These are phyloP conservation scores for Salvia rosmarinus DNA, from an alignment of 257 asterid species.

Conservation along the genomic window DNA sequence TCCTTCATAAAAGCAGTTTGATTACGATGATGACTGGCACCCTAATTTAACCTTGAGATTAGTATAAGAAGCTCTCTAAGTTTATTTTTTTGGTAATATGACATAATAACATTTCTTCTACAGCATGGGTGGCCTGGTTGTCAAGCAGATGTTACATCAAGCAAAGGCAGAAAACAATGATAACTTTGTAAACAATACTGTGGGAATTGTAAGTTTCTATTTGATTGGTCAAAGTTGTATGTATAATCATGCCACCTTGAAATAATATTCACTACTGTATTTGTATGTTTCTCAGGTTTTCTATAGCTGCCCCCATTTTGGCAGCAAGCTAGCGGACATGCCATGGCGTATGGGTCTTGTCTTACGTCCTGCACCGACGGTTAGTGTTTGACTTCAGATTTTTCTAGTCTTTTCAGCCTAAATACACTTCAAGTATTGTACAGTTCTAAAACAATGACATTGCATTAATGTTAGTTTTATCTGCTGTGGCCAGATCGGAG, in stretches of 20 bases:
- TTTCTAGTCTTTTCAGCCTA: constrained; percentile 16
- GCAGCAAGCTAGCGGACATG: constrained; percentile 99
- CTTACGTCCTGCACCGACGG: constrained; percentile 98
- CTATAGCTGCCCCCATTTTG: constrained; percentile 98
- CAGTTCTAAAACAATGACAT: constrained; percentile 22
- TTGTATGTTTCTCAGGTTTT: constrained; percentile 63
- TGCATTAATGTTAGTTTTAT: constrained; percentile 29
- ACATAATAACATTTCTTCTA: constrained; percentile 36
- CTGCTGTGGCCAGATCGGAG: constrained; percentile 76
- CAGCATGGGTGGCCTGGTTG: constrained; percentile 99
- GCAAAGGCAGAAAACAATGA: constrained; percentile 80
- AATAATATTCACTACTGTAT: constrained; percentile 18
- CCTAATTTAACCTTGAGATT: neutral
- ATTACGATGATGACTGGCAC: constrained; percentile 3
- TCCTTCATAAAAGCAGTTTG: constrained; percentile 11
- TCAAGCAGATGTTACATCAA: constrained; percentile 92
- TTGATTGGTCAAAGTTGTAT: constrained; percentile 11
- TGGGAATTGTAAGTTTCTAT: constrained; percentile 74
- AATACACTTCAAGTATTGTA: constrained; percentile 20
- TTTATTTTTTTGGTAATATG: constrained; percentile 22
- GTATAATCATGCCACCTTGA: constrained; percentile 16
- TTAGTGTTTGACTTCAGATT: constrained; percentile 46
- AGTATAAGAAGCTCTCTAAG: constrained; percentile 13
- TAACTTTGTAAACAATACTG: constrained; percentile 79
- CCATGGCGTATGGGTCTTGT: constrained; percentile 99